phyloP scores from a whole-genome alignment of 2,329 filamentous ascomycete genomes.

The Sporothrix dimorphospora region DNA sequence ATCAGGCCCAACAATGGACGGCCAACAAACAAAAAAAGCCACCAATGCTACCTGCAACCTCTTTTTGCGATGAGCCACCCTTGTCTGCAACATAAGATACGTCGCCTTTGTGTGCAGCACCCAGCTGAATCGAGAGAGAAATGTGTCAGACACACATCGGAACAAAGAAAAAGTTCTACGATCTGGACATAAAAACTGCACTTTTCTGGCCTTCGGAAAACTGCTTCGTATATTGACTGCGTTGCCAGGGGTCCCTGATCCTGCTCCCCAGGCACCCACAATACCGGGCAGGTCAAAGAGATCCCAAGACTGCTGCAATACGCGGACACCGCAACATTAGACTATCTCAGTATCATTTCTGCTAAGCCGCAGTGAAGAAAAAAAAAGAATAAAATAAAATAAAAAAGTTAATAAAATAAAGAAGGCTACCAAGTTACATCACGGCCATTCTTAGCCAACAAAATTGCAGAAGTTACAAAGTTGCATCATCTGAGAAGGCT shows the following conservation, averaged over 20 bases:
- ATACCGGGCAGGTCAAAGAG: neutral
- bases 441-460: neutral
- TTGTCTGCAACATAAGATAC: neutral
- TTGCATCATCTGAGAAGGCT: neutral
- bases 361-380: neutral
- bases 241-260: neutral
- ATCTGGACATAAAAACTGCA: neutral
- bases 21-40: constrained; percentile 14
- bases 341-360: neutral
- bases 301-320: neutral
- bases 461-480: constrained; percentile 8
- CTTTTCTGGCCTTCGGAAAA: neutral
- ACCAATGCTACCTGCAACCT: neutral
- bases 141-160: neutral
- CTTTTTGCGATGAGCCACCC: neutral
- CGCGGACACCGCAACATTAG: neutral
- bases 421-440: constrained; percentile 6
- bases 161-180: constrained; percentile 7
- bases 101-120: neutral
- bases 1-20: neutral
- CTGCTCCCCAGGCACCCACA: neutral
- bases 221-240: neutral
- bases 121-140: neutral
- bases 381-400: neutral
- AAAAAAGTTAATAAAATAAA: too few species aligned